Evolutionary conservation across 345 rosid species (phyloP), one percentile per base, ranked within the genome.

Genomic region (Euphorbia tirucalli): DNA sequence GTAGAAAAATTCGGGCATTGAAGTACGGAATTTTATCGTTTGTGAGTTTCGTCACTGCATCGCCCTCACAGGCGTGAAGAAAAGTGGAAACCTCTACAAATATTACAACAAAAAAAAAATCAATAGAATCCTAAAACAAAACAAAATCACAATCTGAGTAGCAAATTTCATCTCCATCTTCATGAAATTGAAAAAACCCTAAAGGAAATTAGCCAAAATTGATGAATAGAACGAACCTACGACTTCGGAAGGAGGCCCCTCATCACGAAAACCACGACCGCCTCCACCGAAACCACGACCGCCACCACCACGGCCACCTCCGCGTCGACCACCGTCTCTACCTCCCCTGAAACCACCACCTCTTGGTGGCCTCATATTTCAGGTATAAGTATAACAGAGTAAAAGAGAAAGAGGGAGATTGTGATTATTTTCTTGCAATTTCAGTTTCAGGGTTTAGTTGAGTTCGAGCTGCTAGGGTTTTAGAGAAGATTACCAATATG

Each of bases 1-100:
- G 85, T 66, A 94, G 85, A 75, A 86, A 94, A 66, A 94, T 88
- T 0, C 89, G 85, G 56, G 96, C 96, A 83, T 94, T 92, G 64
- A 94, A 94, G 73, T 64, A 84, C 2, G 98, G 98, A 31, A 94
- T 85, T 80, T 89, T 92, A 84, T 89, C 96, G 43, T 89, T 81
- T 16, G 86, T 80, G 57, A 94, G 95, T 75, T 87, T 95, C 1
- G 93, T 88, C 78, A 95, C 99, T 2, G 97, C 99, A 46, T 95
- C 99, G n/a, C 97, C 99, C 81, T 95, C 99, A 18, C 94, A 88
- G 3, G 93, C 93, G 66, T 95, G 98, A 50, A 92, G 72, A 79
- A 92, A 95, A 0, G 92, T 65, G 18, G 96, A 85, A 59, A 90
- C 82, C 89, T 95, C 99, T 88, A 64, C 78, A 82, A 3, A 44